phyloP scores from a whole-genome alignment of 495 filamentous ascomycete genomes.

The Neurospora tetraspora region DNA sequence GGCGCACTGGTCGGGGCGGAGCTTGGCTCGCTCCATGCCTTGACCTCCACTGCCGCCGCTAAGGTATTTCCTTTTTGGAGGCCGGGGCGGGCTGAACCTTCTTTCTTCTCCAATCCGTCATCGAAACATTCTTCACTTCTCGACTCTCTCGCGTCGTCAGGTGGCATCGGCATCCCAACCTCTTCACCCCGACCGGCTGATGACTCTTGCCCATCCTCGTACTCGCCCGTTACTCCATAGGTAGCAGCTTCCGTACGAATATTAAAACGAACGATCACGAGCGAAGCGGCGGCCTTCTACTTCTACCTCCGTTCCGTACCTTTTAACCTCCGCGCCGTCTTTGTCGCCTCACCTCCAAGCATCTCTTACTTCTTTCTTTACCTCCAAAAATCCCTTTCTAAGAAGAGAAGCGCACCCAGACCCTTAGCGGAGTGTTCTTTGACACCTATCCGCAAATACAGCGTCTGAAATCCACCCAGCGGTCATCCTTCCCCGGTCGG shows the following conservation, averaged over 20 bases:
- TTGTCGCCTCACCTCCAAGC: background rate
- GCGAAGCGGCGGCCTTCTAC: background rate
- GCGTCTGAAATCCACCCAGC: background rate
- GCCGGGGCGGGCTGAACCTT: background rate
- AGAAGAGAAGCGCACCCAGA: background rate
- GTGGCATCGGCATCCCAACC: background rate
- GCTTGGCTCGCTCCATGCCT: background rate
- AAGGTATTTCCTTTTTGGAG: constrained; percentile 1
- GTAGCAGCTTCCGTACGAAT: background rate
- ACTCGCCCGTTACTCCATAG: background rate
- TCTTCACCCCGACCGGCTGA: background rate
- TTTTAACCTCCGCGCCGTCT: background rate
- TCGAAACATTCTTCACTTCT: background rate
- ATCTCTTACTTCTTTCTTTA: background rate
- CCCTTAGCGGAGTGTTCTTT: background rate
- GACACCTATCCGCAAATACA: background rate
- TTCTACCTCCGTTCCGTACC: background rate
- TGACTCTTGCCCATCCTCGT: background rate
- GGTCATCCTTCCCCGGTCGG: background rate
- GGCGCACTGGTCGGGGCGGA: background rate
- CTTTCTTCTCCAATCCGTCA: background rate
- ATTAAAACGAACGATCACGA: background rate
- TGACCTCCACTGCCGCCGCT: background rate
- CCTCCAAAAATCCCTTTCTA: background rate
- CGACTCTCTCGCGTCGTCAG: background rate